Evolutionary conservation across 2,329 filamentous ascomycete species (phyloP).

Genomic region (Neobulgaria alba): DNA sequence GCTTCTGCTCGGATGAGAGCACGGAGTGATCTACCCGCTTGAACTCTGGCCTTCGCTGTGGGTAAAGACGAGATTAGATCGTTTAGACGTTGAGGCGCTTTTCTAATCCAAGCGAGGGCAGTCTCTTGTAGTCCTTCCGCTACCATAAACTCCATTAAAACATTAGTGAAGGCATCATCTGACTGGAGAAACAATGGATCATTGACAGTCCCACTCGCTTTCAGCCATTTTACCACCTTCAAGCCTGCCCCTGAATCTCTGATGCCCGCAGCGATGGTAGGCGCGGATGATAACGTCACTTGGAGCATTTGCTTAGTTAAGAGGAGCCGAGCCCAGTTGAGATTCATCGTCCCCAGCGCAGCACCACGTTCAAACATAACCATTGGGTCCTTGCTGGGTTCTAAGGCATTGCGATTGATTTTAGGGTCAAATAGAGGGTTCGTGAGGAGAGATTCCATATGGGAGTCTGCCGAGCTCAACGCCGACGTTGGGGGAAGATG

Average conservation of each 20-base stretch:
- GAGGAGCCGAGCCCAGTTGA: constrained; percentile 19
- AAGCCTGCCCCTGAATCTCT: constrained; percentile 24
- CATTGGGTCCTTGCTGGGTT: constrained; percentile 19
- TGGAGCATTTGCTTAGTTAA: constrained; percentile 17
- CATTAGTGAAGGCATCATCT: constrained; percentile 3
- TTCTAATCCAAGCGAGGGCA: constrained; percentile 24
- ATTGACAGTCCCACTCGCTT: constrained; percentile 21
- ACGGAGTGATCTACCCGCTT: constrained; percentile 10
- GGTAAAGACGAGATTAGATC: neutral
- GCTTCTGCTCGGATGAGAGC: constrained; percentile 14
- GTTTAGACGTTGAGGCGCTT: constrained; percentile 9
- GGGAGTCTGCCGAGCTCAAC: constrained; percentile 32
- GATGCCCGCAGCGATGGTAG: constrained; percentile 18
- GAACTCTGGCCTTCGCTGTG: constrained; percentile 1
- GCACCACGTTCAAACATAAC: constrained; percentile 26
- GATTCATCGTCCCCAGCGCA: constrained; percentile 25
- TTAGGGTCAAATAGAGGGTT: constrained; percentile 37
- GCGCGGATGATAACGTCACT: constrained; percentile 13
- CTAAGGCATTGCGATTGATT: neutral
- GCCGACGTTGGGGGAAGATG: constrained; percentile 10
- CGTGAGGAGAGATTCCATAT: constrained; percentile 41
- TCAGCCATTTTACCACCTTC: constrained; percentile 27
- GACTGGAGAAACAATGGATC: constrained; percentile 17
- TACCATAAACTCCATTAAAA: constrained; percentile 26
- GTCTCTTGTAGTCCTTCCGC: constrained; percentile 24